These are phyloP conservation scores for Mycosphaerella sp. DNA, from an alignment of 2,329 filamentous ascomycete genomes.

Conservation along the genomic window DNA sequence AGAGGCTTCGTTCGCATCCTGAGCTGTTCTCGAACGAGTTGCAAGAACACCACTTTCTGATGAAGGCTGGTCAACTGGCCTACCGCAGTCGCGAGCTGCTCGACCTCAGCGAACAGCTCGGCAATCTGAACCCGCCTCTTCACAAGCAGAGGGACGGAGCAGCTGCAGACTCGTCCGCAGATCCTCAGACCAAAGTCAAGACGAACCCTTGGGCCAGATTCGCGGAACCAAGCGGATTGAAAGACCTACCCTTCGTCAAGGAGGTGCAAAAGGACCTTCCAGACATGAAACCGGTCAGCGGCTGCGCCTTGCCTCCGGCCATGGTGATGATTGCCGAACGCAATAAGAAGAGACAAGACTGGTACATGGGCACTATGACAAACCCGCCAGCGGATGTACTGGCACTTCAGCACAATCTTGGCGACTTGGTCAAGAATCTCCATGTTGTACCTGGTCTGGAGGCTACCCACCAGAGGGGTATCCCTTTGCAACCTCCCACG, in stretches of 20 bases:
- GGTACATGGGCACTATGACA: neutral
- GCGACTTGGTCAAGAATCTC: neutral
- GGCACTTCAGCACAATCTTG: neutral
- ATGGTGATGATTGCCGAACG: slow-evolving; percentile 9
- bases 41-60: slow-evolving; percentile 4
- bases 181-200: neutral
- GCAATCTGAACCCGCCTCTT: neutral
- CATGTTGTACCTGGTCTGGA: neutral
- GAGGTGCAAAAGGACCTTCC: neutral
- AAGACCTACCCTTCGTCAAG: neutral
- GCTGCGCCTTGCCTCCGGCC: slow-evolving; percentile 5
- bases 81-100: slow-evolving; percentile 1
- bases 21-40: slow-evolving; percentile 7
- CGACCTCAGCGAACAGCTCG: neutral
- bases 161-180: neutral
- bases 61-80: neutral
- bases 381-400: neutral
- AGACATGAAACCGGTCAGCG: slow-evolving; percentile 3
- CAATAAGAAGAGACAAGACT: neutral
- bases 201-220: slow-evolving; percentile 7
- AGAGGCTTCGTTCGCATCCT: slow-evolving; percentile 6
- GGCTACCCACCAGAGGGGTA: neutral
- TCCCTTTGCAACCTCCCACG: no score
- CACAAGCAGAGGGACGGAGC: slow-evolving; percentile 1
- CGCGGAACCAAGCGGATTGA: neutral